phyloP scores from a whole-genome alignment of 495 filamentous ascomycete species.

The Astrothelium macrocarpum region DNA sequence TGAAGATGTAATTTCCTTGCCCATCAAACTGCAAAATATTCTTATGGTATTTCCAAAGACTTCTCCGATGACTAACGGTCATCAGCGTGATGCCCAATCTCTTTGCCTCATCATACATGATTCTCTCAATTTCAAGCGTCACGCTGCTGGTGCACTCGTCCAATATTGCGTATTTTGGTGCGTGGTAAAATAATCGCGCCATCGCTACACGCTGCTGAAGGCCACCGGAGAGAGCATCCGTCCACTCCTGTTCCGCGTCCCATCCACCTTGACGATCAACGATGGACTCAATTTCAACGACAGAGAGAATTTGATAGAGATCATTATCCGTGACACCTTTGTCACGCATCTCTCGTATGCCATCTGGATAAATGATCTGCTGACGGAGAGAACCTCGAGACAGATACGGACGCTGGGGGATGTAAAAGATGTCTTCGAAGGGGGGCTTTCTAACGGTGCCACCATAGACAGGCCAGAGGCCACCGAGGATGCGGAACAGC shows the following conservation, averaged over 20 bases:
- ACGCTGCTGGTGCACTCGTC: constrained; percentile 94
- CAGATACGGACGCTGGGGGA: constrained; percentile 90
- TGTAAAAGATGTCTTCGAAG: constrained; percentile 91
- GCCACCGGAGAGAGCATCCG: constrained; percentile 78
- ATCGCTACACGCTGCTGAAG: constrained; percentile 97
- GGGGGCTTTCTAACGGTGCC: constrained; percentile 83
- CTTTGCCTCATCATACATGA: constrained; percentile 97
- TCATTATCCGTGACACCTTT: constrained; percentile 78
- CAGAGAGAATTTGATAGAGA: constrained; percentile 61
- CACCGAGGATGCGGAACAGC: constrained; percentile 90
- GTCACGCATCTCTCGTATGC: constrained; percentile 71
- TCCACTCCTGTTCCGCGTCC: constrained; percentile 96
- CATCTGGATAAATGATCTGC: constrained; percentile 94
- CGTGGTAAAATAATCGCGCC: constrained; percentile 93
- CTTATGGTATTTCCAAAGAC: constrained; percentile 91
- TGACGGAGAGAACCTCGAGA: constrained; percentile 81
- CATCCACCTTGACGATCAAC: constrained; percentile 73
- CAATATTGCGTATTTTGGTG: constrained; percentile 82
- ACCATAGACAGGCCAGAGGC: constrained; percentile 97
- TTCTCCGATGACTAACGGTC: constrained; percentile 85
- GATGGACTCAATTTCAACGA: constrained; percentile 75
- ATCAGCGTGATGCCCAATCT: constrained; percentile 82
- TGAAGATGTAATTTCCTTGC: constrained; percentile 83
- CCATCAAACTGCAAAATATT: constrained; percentile 95
- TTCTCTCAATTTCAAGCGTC: constrained; percentile 83